Conservation (phyloP, 1,139 yeast genomes). For the Debaryomyces coudertii region DNA sequence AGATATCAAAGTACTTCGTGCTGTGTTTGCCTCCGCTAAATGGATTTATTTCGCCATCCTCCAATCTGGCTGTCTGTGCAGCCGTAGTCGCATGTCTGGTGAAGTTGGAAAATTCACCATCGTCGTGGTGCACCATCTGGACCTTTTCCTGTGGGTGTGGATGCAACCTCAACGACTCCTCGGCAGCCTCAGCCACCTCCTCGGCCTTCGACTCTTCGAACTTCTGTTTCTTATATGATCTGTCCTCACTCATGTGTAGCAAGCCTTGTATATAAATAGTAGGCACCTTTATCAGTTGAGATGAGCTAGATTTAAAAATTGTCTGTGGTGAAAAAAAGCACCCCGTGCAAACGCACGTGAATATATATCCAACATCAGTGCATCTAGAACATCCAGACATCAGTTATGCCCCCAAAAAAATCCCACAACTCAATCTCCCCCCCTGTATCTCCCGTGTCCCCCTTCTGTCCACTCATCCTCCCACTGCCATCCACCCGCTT, state of each 20-base stretch:
- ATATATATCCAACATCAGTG: no score
- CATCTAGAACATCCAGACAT: no score
- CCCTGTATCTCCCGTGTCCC: no score
- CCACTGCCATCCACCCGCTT: no score
- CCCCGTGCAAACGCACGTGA: neutral
- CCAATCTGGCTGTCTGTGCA: conserved; percentile 64
- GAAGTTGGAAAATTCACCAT: conserved; percentile 59
- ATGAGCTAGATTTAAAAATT: conserved; percentile 5
- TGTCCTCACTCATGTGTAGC: conserved; percentile 18
- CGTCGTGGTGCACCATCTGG: conserved; percentile 38
- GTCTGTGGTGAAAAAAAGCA: neutral
- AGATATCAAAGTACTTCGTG: conserved; percentile 71
- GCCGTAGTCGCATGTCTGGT: conserved; percentile 74
- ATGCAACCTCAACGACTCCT: conserved; percentile 40
- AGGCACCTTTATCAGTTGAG: neutral
- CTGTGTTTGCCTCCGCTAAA: conserved; percentile 71
- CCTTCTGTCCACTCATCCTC: no score
- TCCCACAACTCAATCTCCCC: no score
- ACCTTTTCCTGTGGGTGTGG: conserved; percentile 32
- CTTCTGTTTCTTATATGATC: conserved; percentile 24
- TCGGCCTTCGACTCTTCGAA: conserved; percentile 25
- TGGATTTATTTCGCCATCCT: conserved; percentile 69
- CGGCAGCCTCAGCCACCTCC: conserved; percentile 43
- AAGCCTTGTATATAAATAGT: neutral
- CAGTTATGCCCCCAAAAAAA: no score